phyloP scores from a whole-genome alignment of 805 yeast species.

The Ogataea parapolymorpha region DNA sequence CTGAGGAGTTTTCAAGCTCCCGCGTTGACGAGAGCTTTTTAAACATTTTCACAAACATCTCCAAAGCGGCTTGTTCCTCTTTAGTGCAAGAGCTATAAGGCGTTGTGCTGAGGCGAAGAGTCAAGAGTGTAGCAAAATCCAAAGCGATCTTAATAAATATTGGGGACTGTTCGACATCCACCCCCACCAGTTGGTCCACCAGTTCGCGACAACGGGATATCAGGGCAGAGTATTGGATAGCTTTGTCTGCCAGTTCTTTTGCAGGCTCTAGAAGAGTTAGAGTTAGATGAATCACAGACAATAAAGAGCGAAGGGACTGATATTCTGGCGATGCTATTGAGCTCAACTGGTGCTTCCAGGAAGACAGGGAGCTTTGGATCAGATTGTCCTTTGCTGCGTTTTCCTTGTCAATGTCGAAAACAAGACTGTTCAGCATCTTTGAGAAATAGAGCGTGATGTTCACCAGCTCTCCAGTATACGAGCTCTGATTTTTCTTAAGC shows the following conservation, averaged over 20 bases:
- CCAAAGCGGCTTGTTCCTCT: slow-evolving; percentile 9
- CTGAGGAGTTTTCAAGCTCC: slow-evolving; percentile 4
- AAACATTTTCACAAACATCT: slow-evolving; percentile 10
- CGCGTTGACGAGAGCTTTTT: slow-evolving; percentile 2
- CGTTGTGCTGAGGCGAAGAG: slow-evolving; percentile 9
- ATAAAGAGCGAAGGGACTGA: slow-evolving; percentile 6
- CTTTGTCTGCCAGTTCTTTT: slow-evolving; percentile 6
- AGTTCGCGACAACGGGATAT: slow-evolving; percentile 7
- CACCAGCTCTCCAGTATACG: slow-evolving; percentile 20
- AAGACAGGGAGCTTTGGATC: slow-evolving; percentile 21
- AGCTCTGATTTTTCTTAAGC: slow-evolving; percentile 11
- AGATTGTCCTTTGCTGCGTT: slow-evolving; percentile 16
- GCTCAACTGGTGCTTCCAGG: slow-evolving; percentile 24
- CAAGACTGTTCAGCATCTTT: slow-evolving; percentile 22
- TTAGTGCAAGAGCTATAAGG: slow-evolving; percentile 9
- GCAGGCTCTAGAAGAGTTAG: slow-evolving; percentile 23
- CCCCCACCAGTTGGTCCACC: slow-evolving; percentile 3
- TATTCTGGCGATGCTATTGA: slow-evolving; percentile 5
- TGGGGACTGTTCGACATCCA: slow-evolving; percentile 19
- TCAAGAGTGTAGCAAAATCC: slow-evolving; percentile 19
- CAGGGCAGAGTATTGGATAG: slow-evolving; percentile 10
- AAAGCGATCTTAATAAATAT: slow-evolving; percentile 21
- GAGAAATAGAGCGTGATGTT: slow-evolving; percentile 19
- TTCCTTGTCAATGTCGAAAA: slow-evolving; percentile 16
- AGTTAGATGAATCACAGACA: slow-evolving; percentile 18